Percentiles rank a stretch among this genome's conserved stretches.
These are phyloP conservation scores for Panicum virgatum DNA, from an alignment of 202 grass and related monocot species.

Conservation along the genomic window DNA sequence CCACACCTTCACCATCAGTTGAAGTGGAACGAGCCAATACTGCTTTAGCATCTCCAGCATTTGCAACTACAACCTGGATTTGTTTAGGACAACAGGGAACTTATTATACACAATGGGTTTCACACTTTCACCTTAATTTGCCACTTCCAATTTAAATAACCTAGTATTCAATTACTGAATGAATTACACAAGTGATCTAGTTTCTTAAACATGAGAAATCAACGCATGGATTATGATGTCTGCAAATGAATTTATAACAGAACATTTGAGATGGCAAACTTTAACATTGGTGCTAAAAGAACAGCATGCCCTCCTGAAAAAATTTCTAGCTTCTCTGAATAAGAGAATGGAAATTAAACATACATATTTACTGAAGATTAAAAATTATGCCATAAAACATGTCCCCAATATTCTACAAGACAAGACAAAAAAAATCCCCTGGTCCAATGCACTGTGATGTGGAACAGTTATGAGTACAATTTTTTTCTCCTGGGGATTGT, in stretches of 20 bases:
- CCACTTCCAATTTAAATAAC: background rate
- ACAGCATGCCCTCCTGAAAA: background rate
- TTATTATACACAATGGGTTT: conserved; percentile 1
- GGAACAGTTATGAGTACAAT: background rate
- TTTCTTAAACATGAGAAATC: conserved; percentile 24
- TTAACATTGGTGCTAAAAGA: background rate
- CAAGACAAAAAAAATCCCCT: background rate
- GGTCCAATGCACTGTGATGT: background rate
- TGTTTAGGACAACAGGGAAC: conserved; percentile 28
- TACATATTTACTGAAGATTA: conserved; percentile 1
- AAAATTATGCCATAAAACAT: conserved; percentile 1
- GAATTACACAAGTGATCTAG: background rate
- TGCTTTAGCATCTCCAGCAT: conserved; percentile 96
- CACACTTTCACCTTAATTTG: background rate
- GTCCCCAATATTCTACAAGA: background rate
- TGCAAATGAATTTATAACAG: background rate
- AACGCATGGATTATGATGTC: background rate
- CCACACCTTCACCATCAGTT: conserved; percentile 31
- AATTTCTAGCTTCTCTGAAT: background rate
- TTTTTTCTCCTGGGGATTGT: background rate
- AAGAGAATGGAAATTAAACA: conserved; percentile 9
- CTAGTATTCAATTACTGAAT: background rate
- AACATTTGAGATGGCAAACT: background rate
- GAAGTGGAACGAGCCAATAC: conserved; percentile 72
- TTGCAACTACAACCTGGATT: conserved; percentile 78